Evolutionary conservation across 2,329 filamentous ascomycete species (phyloP).

Genomic region (Alternaria tenuissima): DNA sequence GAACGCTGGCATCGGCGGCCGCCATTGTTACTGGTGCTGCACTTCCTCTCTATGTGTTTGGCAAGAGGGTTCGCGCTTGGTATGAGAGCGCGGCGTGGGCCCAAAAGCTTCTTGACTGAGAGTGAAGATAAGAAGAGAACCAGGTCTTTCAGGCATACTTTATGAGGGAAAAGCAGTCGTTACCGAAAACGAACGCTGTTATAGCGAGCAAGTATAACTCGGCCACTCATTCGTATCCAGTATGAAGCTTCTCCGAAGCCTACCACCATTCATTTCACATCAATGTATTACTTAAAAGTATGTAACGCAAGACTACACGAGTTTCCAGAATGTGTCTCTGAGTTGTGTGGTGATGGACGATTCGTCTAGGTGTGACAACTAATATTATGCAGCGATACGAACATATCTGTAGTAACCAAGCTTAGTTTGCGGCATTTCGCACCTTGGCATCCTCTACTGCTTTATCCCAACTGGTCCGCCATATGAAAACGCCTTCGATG

Average conservation of each 20-base stretch:
- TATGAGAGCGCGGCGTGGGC: constrained; percentile 18
- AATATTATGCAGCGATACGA: background rate
- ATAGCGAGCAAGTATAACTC: background rate
- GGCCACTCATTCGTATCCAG: background rate
- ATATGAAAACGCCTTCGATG: constrained; percentile 67
- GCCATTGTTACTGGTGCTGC: constrained; percentile 8
- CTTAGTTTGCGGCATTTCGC: constrained; percentile 57
- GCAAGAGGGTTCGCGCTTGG: constrained; percentile 24
- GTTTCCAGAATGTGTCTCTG: background rate
- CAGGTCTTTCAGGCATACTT: background rate
- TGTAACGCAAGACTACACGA: background rate
- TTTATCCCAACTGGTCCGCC: constrained; percentile 62
- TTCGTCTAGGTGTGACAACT: background rate
- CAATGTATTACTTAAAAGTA: background rate
- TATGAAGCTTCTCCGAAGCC: background rate
- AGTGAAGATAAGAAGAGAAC: background rate
- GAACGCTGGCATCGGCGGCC: constrained; percentile 6
- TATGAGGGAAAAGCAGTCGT: background rate
- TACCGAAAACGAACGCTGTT: background rate
- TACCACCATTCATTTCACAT: background rate
- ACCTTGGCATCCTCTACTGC: constrained; percentile 68
- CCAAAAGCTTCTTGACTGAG: constrained; percentile 17
- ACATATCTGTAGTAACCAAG: background rate
- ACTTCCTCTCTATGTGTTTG: constrained; percentile 21
- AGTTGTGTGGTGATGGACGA: background rate